Evolutionary conservation across 2,329 filamentous ascomycete species (phyloP), one percentile per base, ranked within the genome.

Genomic region (Talaromyces sp.): DNA sequence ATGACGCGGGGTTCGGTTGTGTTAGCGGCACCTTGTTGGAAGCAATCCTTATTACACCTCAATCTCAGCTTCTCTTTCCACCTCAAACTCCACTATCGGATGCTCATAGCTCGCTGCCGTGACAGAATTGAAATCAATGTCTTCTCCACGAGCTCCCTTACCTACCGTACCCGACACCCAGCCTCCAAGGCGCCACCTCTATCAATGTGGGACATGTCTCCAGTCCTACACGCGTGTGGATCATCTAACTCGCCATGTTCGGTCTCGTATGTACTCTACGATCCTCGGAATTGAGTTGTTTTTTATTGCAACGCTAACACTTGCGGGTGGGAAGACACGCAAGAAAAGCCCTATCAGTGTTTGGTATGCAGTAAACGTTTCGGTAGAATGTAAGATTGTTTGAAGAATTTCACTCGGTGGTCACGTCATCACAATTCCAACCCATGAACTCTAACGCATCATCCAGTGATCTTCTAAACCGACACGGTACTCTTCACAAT

Each of bases 181-280:
- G 51, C 51, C 14, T n/a, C 12, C 23, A 18, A 16, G 27, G 6
- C 51, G 51, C 74, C 50, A 61, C 44, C 57, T 61, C 8, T 62
- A 54, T 30, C 61, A 62, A 44, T 62, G 61, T 12, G 61, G 61
- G 10, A 59, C 50, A 52, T 66, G 63, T 44, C 63, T 61, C 3
- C 61, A 65, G 28, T 63, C 64, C 2, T 75, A 72, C 54, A 71
- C 66, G 47, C 67, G 72, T 5, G 57, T 70, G 50, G 72, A 74
- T 53, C 72, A 75, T 64, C 65, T 75, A 8, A 67, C 69, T 10
- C 71, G 72, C 31, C 72, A 75, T 64, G 67, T 75, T 23, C 68
- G 72, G n/a, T 72, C 72, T 9, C 72, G 72, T 75, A 66, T 5
- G 65, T 66, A 16, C 36, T n/a, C n/a, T 14, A 36, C 16, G 5